These are phyloP conservation scores for Fragilaria radians DNA, from an alignment of 108 stramenopile genomes.

Conservation along the genomic window DNA sequence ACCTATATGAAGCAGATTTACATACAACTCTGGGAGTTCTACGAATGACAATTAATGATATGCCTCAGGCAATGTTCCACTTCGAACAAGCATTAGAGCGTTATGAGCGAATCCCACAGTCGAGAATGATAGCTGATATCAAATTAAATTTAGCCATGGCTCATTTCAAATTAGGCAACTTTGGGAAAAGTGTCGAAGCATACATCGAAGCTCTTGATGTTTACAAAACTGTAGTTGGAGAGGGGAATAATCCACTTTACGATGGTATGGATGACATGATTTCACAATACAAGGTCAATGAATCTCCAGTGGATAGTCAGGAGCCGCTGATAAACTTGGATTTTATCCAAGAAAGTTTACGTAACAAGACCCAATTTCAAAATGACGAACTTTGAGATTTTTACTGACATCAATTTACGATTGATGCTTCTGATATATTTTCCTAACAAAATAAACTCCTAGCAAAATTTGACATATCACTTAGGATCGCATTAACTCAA, in stretches of 20 bases:
- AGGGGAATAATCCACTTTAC: constrained; percentile 7
- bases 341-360: too few relatives aligned
- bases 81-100: constrained; percentile 6
- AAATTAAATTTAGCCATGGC: constrained; percentile 8
- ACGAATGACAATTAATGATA: constrained; percentile 3
- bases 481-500: too few relatives aligned
- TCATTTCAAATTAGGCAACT: constrained; percentile 6
- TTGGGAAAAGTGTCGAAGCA: constrained; percentile 2
- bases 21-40: constrained; percentile 14
- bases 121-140: constrained; percentile 5
- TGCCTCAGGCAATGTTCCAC: constrained; percentile 4
- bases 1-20: constrained; percentile 17
- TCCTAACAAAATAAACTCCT: too few relatives aligned
- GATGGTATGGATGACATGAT: not conserved
- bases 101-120: constrained; percentile 2
- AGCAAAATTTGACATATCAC: too few relatives aligned
- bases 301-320: too few relatives aligned
- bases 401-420: too few relatives aligned
- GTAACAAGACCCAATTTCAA: too few relatives aligned
- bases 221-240: constrained; percentile 1
- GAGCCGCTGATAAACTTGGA: too few relatives aligned
- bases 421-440: too few relatives aligned
- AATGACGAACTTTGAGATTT: too few relatives aligned
- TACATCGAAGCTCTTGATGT: constrained; percentile 7
- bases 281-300: not conserved